Evolutionary conservation across 1,139 yeast species (phyloP).

Genomic region (Debaryomyces sp.): DNA sequence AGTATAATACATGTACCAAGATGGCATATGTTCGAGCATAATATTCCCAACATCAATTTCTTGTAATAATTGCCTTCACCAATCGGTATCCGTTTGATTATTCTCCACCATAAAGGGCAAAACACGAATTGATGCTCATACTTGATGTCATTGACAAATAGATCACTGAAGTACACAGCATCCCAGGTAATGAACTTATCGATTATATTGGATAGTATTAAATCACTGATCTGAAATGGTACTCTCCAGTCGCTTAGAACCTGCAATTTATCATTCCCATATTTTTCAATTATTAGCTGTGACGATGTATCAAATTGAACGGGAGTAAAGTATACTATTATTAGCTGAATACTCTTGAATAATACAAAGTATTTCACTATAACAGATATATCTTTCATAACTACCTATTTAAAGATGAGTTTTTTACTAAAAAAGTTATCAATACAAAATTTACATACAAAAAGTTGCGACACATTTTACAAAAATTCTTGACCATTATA

Average conservation of each 20-base stretch:
- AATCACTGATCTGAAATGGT: slow-evolving; percentile 8
- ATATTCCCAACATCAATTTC: slow-evolving; percentile 45
- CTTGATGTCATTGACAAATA: slow-evolving; percentile 50
- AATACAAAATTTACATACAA: not conserved
- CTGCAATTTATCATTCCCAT: slow-evolving; percentile 6
- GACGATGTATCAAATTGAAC: slow-evolving; percentile 45
- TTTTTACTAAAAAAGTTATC: not conserved
- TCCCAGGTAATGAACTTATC: slow-evolving; percentile 80
- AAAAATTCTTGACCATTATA: not conserved
- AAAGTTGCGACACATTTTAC: not conserved
- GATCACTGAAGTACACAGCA: slow-evolving; percentile 70
- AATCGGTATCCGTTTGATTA: slow-evolving; percentile 35
- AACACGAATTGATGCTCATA: slow-evolving; percentile 93
- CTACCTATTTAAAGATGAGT: not conserved
- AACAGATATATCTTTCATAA: slow-evolving; percentile 7
- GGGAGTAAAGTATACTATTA: slow-evolving; percentile 37
- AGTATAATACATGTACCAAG: slow-evolving; percentile 50
- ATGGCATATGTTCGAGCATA: slow-evolving; percentile 57
- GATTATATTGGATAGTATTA: slow-evolving; percentile 23
- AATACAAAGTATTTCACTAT: slow-evolving; percentile 24
- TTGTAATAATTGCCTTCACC: slow-evolving; percentile 39
- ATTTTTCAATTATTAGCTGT: slow-evolving; percentile 22
- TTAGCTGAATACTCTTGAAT: slow-evolving; percentile 32
- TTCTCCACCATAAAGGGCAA: slow-evolving; percentile 73
- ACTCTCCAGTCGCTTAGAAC: slow-evolving; percentile 4